phyloP scores from a whole-genome alignment of 2,329 filamentous ascomycete genomes.

The Verticillium klebahnii region DNA sequence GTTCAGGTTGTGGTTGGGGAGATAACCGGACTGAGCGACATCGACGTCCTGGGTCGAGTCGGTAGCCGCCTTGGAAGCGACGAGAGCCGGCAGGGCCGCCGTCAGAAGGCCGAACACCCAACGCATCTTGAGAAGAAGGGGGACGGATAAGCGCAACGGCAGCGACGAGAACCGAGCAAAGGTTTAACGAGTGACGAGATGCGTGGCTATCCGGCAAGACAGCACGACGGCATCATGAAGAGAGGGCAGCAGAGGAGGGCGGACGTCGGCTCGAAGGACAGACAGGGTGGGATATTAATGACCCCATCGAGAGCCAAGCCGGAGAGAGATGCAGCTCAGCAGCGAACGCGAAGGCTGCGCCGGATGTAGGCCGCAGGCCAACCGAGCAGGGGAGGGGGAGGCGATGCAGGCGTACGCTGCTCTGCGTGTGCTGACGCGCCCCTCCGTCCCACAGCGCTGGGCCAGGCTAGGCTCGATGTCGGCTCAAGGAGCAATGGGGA shows the following conservation, averaged over 20 bases:
- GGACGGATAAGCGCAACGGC: not conserved
- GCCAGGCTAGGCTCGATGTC: not conserved
- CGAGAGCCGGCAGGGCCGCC: slow-evolving; percentile 12
- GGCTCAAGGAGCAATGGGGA: not conserved
- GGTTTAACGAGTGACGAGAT: not conserved
- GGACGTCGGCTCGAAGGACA: not conserved
- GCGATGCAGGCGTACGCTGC: not conserved
- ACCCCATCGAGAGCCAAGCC: not conserved
- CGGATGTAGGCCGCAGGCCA: not conserved
- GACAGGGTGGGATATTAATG: not conserved
- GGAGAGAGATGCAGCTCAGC: not conserved
- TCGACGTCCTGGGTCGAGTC: slow-evolving; percentile 18
- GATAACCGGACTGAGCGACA: slow-evolving; percentile 29
- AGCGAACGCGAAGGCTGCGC: not conserved
- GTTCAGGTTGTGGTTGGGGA: slow-evolving; percentile 35
- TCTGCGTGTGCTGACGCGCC: not conserved
- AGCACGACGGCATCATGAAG: not conserved
- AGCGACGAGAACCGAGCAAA: no score
- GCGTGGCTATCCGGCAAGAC: not conserved
- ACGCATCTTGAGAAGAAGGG: slow-evolving; percentile 5
- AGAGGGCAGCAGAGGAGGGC: not conserved
- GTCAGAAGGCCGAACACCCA: slow-evolving; percentile 7
- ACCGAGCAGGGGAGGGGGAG: not conserved
- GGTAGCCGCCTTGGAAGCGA: slow-evolving; percentile 10
- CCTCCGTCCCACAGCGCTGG: not conserved